Conservation (phyloP, 495 filamentous ascomycete genomes). For the Articulospora tetracladia region DNA sequence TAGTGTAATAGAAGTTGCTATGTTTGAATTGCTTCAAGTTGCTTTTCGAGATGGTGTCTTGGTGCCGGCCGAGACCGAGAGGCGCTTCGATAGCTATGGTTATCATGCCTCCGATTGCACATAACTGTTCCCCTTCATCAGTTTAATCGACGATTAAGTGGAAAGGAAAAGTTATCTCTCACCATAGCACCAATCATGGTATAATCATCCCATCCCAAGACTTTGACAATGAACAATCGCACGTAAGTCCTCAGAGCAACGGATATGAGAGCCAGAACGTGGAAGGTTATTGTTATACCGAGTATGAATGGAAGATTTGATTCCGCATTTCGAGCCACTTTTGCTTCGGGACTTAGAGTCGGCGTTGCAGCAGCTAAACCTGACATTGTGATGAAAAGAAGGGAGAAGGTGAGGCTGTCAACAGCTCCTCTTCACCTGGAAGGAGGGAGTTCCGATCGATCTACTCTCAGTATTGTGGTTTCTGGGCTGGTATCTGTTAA, state of each 20-base stretch:
- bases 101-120: neutral
- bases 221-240: constrained; percentile 38
- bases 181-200: neutral
- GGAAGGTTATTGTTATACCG: neutral
- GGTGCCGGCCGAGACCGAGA: neutral
- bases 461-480: neutral
- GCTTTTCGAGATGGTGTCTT: constrained; percentile 28
- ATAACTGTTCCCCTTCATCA: neutral
- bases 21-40: constrained; percentile 30
- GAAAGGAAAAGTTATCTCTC: neutral
- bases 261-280: constrained; percentile 23
- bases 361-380: neutral
- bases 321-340: neutral
- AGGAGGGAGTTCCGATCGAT: neutral
- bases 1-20: constrained; percentile 18
- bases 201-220: constrained; percentile 37
- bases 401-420: neutral
- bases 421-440: neutral
- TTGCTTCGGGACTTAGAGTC: neutral
- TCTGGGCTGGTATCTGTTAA: no score
- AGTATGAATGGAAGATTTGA: neutral
- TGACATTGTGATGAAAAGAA: neutral
- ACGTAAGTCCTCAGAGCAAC: constrained; percentile 40
- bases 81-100: neutral
- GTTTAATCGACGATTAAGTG: neutral